Conservation (phyloP, 495 filamentous ascomycete species). For the Penicillium samsonianum region DNA sequence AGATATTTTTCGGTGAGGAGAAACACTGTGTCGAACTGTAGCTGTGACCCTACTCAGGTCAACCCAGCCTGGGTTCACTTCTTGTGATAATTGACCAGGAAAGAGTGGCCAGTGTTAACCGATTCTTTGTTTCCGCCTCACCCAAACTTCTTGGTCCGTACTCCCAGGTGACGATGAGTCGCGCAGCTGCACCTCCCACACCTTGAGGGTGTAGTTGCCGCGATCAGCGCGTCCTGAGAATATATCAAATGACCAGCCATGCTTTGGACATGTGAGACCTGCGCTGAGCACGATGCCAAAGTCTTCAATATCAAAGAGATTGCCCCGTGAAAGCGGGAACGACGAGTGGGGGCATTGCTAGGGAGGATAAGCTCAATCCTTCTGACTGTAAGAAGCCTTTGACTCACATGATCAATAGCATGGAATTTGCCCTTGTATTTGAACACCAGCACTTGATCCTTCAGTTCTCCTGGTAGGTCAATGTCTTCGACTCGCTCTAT, state of each 20-base stretch:
- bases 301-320: constrained; percentile 63
- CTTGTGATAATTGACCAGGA: not conserved
- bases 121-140: constrained; percentile 45
- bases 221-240: constrained; percentile 56
- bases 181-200: constrained; percentile 61
- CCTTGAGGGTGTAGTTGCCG: constrained; percentile 57
- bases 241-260: constrained; percentile 63
- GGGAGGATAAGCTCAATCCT: constrained; percentile 14
- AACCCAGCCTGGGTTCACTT: not conserved
- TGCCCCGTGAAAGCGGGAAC: constrained; percentile 56
- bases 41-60: not conserved
- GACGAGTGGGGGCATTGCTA: constrained; percentile 64
- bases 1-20: not conserved
- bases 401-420: constrained; percentile 60
- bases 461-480: constrained; percentile 48
- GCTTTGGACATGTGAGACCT: constrained; percentile 60
- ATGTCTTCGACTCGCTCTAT: constrained; percentile 35
- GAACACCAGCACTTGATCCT: constrained; percentile 61
- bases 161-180: constrained; percentile 24
- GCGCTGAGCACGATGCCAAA: constrained; percentile 52
- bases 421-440: constrained; percentile 58
- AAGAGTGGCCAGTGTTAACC: constrained; percentile 21
- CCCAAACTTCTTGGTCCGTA: constrained; percentile 57
- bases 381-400: not conserved
- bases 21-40: not conserved